Base-by-base conservation (phyloP, 306 rosid genomes). In the Vigna mungo region DNA sequence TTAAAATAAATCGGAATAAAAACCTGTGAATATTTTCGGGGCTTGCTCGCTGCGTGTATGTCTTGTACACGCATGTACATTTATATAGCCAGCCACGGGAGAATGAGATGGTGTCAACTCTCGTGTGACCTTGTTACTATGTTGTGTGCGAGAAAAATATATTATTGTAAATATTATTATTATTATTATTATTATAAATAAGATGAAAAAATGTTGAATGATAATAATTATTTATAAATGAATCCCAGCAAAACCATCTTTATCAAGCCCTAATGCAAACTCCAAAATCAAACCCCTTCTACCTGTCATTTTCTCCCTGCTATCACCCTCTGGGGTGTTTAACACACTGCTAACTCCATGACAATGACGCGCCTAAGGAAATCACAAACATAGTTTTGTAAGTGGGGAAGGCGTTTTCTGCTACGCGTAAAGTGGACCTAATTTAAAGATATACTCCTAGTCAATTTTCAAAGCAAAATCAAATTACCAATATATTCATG, bases 291-390 rank as follows among this genome's bases (percentile, higher is more conserved):
- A 74, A 70, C 12, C 30, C 11, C 54, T 46, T 71, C 72, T 41
- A 43, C 27, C 76, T 84, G 82, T 84, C 82, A 27, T 47, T 80
- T 76, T 80, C 87, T 84, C 32, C 34, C 74, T 51, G 84, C 81
- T 56, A 69, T 69, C 78, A 41, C 58, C 68, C 83, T 48, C 17
- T 76, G 44, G 25, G 72, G 72, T 60, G 80, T 73, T 85, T 76
- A 79, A 78, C 76, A 67, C 84, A 75, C 66, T 69, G 87, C 75
- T 75, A 82, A 68, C 74, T 75, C 85, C 64, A 68, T 86, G 89
- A 86, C 63, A 83, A n/a, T 51, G 84, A 83, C 84, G 9, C 60
- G 30, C 18, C 76, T 25, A 34, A 75, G 52, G 10, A 30, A 47
- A 41, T 36, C 80, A n/a, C 12, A 65, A 56, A 9, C 44, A 23